phyloP scores from a whole-genome alignment of 768 basidiomycete species.

The Amanita fuliginea region DNA sequence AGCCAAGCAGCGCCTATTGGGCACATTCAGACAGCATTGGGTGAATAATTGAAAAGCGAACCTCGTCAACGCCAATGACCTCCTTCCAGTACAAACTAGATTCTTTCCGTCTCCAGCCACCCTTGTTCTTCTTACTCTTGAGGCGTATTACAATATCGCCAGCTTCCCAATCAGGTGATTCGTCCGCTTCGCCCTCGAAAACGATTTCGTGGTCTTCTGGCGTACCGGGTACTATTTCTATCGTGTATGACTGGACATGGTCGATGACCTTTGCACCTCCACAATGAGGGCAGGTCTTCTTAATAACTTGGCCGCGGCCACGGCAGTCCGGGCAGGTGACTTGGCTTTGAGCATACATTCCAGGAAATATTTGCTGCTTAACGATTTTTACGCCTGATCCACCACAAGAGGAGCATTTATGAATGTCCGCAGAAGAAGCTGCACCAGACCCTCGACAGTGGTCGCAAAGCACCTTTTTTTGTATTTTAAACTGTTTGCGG shows the following conservation, averaged over 20 bases:
- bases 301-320: conserved; percentile 75
- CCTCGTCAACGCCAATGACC: conserved; percentile 87
- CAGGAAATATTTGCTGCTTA: conserved; percentile 93
- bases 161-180: conserved; percentile 91
- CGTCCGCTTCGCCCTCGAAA: conserved; percentile 95
- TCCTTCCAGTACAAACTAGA: conserved; percentile 87
- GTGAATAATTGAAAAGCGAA: conserved; percentile 16
- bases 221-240: conserved; percentile 81
- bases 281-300: conserved; percentile 74
- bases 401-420: conserved; percentile 74
- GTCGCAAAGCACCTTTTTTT: conserved; percentile 88
- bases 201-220: conserved; percentile 90
- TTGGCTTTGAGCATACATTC: conserved; percentile 90
- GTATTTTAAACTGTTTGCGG: conserved; percentile 70
- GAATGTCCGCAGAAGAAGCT: conserved; percentile 78
- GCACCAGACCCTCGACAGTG: conserved; percentile 96
- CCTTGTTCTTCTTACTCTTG: conserved; percentile 63
- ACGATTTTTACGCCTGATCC: conserved; percentile 80
- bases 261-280: conserved; percentile 72
- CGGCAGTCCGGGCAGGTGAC: conserved; percentile 73
- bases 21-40: not conserved
- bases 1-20: conserved; percentile 86
- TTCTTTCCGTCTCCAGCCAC: conserved; percentile 85
- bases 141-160: conserved; percentile 89
- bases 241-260: conserved; percentile 69